Evolutionary conservation across 805 yeast genomes (phyloP), one percentile per base, ranked within the genome.

Genomic region (Candida schatavii): DNA sequence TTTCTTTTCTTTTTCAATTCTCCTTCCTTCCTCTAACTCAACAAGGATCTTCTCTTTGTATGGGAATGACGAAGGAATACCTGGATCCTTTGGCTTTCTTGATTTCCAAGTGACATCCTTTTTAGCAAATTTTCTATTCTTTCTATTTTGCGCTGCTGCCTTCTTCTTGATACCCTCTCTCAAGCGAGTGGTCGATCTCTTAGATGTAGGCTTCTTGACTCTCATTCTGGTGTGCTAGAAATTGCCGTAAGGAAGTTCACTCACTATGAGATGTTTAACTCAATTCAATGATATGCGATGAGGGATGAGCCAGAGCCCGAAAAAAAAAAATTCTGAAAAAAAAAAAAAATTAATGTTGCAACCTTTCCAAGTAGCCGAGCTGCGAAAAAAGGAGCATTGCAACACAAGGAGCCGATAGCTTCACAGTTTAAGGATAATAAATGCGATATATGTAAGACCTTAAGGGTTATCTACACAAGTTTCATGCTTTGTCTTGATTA

Each of bases 81-180:
- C 98, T 9, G 91, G 90, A 62, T 90, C 97, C 66, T 88, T 91
- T 56, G 79, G 80, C 43, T 68, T 66, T 56, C 82, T 81, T 14
- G 96, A 86, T 61, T 79, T 88, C 99, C 99, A 93, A 13, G 98
- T 93, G 3, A 80, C 80, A 62, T 91, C 97, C 59, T 80, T 89
- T 75, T 93, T 93, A 15, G 96, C 77, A 20, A 62, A 50, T 68
- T 93, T 93, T 54, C 75, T 78, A 61, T 86, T 85, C 61, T 93
- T 93, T 66, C 95, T 81, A 49, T 84, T 77, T 54, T 90, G 91
- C 5, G 98, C 97, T 32, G 91, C 78, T 2, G 96, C 90, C 68
- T 93, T 93, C 79, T 89, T 93, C 72, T 88, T 85, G 62, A 93
- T 89, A 49, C 99, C 99, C 64, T 90, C 96, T 59, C 89, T 81